Evolutionary conservation across 257 asterid species (phyloP), one percentile per base, ranked within the genome.

Genomic region (Solanum megistacrolobum): DNA sequence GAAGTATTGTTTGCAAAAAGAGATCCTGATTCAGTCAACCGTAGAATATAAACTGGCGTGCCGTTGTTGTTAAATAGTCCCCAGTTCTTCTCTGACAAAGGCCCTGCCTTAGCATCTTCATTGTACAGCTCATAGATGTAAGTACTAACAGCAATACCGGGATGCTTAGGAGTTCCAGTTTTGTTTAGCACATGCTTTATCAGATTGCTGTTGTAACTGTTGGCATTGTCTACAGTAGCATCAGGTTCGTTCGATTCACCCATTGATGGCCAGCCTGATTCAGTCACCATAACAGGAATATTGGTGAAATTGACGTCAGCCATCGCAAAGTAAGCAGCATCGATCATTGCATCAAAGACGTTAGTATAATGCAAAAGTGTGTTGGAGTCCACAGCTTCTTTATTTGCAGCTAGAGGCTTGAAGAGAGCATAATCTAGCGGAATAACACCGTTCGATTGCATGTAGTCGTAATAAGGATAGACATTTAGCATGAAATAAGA

Each of bases 251-350:
- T 89, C 0, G 94, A 88, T 16, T 95, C 98, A 0, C 99, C 99
- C 81, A 90, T 92, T 11, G 99, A 96, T 0, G 99, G 99, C 99
- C 99, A 96, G 3, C 99, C 99, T 0, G 99, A 90, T 86, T 96
- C 99, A 0, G 98, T 94, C 90, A 95, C 98, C 83, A 93, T 16
- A 43, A 96, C 92, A 2, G 99, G 99, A 38, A 96, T 89, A 55
- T 95, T 96, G 0, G 98, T 96, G 95, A 96, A 90, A 89, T 96
- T 95, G 6, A 96, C 93, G 76, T 93, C 92, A 25, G 91, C 87
- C 98, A 96, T 93, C 1, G 99, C 98, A 71, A 93, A 96, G 87
- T 95, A 96, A 5, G 98, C 97, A 6, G 99, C 99, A 87, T 96
- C 99, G 0, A 96, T 89, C 92, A 96, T 86, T 3, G 99, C 99